These are phyloP conservation scores for Nissolia schottii DNA, from an alignment of 306 rosid genomes.

Conservation along the genomic window DNA sequence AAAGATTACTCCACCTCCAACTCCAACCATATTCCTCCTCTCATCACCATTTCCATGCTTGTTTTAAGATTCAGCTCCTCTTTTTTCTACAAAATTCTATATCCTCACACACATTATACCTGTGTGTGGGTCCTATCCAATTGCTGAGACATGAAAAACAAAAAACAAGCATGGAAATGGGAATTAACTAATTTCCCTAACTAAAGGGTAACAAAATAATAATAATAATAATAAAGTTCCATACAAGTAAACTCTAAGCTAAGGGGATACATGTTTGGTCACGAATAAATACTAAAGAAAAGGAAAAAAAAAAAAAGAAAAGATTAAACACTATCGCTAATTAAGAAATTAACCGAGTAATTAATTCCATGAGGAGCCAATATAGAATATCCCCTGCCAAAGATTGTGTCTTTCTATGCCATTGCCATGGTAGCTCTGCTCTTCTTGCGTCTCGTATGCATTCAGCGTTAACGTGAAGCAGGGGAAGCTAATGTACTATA, in stretches of 20 bases:
- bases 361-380: not conserved
- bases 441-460: not conserved
- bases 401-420: conserved; percentile 25
- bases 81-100: conserved; percentile 24
- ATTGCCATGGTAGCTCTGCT: not conserved
- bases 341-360: not conserved
- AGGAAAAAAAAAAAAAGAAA: no score
- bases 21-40: conserved; percentile 19
- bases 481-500: not conserved
- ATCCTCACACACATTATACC: not conserved
- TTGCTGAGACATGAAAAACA: conserved; percentile 12
- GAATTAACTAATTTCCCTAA: not conserved
- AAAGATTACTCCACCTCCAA: conserved; percentile 10
- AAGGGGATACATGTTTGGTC: not conserved
- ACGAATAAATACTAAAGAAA: not conserved
- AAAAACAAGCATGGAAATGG: conserved; percentile 83
- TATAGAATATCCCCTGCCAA: conserved; percentile 22
- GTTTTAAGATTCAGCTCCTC: conserved; percentile 50
- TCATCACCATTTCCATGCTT: conserved; percentile 71
- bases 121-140: not conserved
- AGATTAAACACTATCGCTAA: not conserved
- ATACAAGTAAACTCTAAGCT: not conserved
- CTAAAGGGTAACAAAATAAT: not conserved
- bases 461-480: not conserved
- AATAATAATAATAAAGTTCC: not conserved